Evolutionary conservation across 331 rosid species (phyloP).

Genomic region (Rhamnella rubrinervis): DNA sequence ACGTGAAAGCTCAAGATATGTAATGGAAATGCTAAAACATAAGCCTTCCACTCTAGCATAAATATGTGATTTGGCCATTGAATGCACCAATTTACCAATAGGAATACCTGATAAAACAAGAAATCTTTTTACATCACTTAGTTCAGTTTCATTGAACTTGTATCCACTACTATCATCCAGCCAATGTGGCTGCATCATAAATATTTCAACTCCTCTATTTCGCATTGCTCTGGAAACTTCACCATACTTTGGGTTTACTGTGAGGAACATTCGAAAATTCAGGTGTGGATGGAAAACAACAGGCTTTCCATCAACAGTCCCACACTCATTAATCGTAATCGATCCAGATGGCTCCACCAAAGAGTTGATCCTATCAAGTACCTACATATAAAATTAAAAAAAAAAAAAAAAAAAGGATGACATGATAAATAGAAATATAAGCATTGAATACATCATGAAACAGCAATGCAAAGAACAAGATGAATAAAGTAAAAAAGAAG

Average conservation of each 20-base stretch:
- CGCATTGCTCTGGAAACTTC: constrained; percentile 98
- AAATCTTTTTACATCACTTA: constrained; percentile 63
- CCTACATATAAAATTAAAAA: constrained; percentile 38
- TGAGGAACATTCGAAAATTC: constrained; percentile 88
- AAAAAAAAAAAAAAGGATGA: background rate
- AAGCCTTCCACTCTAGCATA: constrained; percentile 69
- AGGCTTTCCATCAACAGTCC: constrained; percentile 78
- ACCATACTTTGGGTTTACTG: constrained; percentile 77
- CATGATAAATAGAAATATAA: too few species aligned
- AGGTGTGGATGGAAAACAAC: constrained; percentile 74
- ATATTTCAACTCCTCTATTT: constrained; percentile 95
- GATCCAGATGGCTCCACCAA: constrained; percentile 89
- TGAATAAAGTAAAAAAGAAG: constrained; percentile 3
- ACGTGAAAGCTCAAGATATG: constrained; percentile 79
- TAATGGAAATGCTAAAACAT: constrained; percentile 42
- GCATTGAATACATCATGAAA: background rate
- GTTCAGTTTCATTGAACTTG: constrained; percentile 37
- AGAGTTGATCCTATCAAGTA: constrained; percentile 94
- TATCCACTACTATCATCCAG: constrained; percentile 36
- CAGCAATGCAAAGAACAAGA: constrained; percentile 7
- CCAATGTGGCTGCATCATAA: constrained; percentile 82
- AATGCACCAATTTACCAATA: constrained; percentile 47
- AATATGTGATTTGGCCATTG: constrained; percentile 75
- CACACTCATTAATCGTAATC: constrained; percentile 82
- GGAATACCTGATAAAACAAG: constrained; percentile 70